phyloP scores from a whole-genome alignment of 2,329 filamentous ascomycete genomes.

The Talaromyces sp. region DNA sequence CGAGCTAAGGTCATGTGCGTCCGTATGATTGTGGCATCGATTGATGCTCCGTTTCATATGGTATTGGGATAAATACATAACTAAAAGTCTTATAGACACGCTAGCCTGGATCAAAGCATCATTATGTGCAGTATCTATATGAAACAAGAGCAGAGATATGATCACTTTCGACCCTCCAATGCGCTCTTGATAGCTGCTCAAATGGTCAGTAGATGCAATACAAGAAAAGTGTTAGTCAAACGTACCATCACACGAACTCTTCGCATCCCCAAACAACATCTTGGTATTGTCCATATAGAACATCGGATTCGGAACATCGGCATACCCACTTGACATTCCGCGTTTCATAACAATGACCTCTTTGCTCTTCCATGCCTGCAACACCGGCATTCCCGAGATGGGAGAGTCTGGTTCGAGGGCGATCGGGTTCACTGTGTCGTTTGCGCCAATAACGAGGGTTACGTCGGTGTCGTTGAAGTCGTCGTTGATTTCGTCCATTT shows the following conservation, averaged over 20 bases:
- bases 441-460: slow-evolving; percentile 84
- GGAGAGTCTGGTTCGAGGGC: slow-evolving; percentile 77
- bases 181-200: slow-evolving; percentile 17
- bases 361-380: slow-evolving; percentile 93
- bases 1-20: no score
- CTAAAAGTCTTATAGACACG: not conserved
- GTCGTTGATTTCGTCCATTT: slow-evolving; percentile 96
- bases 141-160: not conserved
- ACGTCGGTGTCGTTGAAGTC: slow-evolving; percentile 83
- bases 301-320: slow-evolving; percentile 90
- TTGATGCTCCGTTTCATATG: no score
- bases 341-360: slow-evolving; percentile 92
- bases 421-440: slow-evolving; percentile 90
- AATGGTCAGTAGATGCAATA: not conserved
- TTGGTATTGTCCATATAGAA: slow-evolving; percentile 85
- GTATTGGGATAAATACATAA: no score
- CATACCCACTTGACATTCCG: slow-evolving; percentile 82
- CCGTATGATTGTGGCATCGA: no score
- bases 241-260: slow-evolving; percentile 74
- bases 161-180: slow-evolving; percentile 15
- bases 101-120: not conserved
- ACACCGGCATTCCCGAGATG: slow-evolving; percentile 88
- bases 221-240: slow-evolving; percentile 11
- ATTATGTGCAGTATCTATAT: slow-evolving; percentile 3
- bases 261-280: slow-evolving; percentile 91